A percentile compares a stretch with the other conserved stretches of the same genome.
Evolutionary conservation across 2,329 filamentous ascomycete genomes (phyloP).

Genomic region (Apiospora sp.): DNA sequence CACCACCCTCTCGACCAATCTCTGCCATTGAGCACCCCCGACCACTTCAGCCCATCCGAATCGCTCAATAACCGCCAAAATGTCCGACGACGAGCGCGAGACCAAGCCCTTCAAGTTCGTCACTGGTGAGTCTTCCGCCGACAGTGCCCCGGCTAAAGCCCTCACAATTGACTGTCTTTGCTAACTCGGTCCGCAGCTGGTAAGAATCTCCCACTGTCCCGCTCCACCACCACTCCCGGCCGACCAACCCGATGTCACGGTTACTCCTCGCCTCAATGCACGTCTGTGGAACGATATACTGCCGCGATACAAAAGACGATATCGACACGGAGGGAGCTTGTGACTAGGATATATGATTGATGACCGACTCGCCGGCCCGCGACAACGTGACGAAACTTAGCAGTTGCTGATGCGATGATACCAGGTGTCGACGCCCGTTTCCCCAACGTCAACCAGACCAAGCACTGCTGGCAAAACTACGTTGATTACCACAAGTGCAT

Average conservation of each 20-base stretch:
- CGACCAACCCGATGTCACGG: conserved; percentile 15
- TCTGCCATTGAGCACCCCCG: conserved; percentile 44
- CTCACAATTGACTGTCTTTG: conserved; percentile 43
- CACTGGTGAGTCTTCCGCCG: conserved; percentile 74
- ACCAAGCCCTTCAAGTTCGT: conserved; percentile 99
- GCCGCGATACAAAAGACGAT: background rate
- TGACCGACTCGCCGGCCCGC: background rate
- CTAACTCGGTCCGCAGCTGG: conserved; percentile 34
- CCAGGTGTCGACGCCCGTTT: conserved; percentile 99
- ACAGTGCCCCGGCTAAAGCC: conserved; percentile 41
- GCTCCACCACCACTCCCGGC: conserved; percentile 13
- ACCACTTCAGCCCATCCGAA: conserved; percentile 39
- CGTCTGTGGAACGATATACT: background rate
- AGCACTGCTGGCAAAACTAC: conserved; percentile 99
- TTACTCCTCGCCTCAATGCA: conserved; percentile 6
- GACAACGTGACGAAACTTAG: background rate
- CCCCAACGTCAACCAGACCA: conserved; percentile 97
- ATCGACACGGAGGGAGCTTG: conserved; percentile 28
- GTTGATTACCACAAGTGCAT: conserved; percentile 99
- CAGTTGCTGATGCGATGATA: conserved; percentile 25
- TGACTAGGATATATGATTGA: conserved; percentile 48
- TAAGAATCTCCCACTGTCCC: conserved; percentile 25
- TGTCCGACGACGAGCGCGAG: conserved; percentile 88
- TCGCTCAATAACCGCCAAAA: conserved; percentile 64
- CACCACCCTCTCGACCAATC: conserved; percentile 36